Evolutionary conservation across 805 yeast species (phyloP).

Genomic region (Lachancea kluyveri): DNA sequence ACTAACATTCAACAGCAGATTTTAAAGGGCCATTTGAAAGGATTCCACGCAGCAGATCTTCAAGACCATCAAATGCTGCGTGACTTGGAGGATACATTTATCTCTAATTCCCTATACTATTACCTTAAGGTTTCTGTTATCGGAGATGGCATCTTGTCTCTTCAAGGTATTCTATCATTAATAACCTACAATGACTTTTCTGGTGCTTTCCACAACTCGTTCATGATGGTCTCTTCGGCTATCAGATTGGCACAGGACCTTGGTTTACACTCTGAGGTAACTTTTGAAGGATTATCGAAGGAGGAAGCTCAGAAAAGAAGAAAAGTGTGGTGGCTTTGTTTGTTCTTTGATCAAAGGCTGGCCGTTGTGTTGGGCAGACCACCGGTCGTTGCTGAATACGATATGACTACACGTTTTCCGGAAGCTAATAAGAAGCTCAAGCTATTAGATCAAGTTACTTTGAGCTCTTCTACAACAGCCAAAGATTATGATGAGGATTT

Average conservation of each 20-base stretch:
- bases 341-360: slow-evolving; percentile 9
- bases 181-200: slow-evolving; percentile 6
- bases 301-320: slow-evolving; percentile 5
- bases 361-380: slow-evolving; percentile 9
- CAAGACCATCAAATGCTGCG: slow-evolving; percentile 3
- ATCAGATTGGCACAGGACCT: slow-evolving; percentile 14
- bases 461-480: slow-evolving; percentile 2
- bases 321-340: slow-evolving; percentile 13
- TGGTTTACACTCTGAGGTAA: slow-evolving; percentile 12
- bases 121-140: slow-evolving; percentile 10
- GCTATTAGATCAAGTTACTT: slow-evolving; percentile 1
- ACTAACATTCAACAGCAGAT: slow-evolving; percentile 4
- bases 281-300: slow-evolving; percentile 7
- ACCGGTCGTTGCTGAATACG: slow-evolving; percentile 11
- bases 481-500: background rate
- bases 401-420: slow-evolving; percentile 7
- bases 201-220: slow-evolving; percentile 8
- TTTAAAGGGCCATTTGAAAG: too few relatives aligned
- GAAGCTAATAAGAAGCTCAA: background rate
- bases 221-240: slow-evolving; percentile 12
- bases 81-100: slow-evolving; percentile 10
- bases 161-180: slow-evolving; percentile 10
- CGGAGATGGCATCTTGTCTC: slow-evolving; percentile 12
- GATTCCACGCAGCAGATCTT: slow-evolving; percentile 2
- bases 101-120: slow-evolving; percentile 10